These are phyloP conservation scores for Colletotrichum graminicola DNA, from an alignment of 2,329 filamentous ascomycete genomes.

Conservation along the genomic window DNA sequence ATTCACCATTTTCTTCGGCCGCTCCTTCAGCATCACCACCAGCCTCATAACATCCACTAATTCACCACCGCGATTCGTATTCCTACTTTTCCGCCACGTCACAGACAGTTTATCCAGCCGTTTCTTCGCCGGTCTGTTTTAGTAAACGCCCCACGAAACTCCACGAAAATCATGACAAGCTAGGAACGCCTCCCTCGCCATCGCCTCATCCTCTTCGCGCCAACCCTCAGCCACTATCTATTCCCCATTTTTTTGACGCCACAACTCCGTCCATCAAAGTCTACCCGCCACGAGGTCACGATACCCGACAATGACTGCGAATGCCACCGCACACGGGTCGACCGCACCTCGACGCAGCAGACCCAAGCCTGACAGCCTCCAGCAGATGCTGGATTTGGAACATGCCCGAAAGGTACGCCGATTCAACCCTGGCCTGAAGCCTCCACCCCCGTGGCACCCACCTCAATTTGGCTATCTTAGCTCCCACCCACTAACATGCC, in stretches of 20 bases:
- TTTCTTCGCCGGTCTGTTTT: neutral
- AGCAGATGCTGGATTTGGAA: constrained; percentile 71
- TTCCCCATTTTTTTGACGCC: constrained; percentile 20
- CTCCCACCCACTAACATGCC: constrained; percentile 37
- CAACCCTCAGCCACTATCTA: constrained; percentile 1
- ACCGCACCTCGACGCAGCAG: constrained; percentile 11
- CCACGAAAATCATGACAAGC: constrained; percentile 24
- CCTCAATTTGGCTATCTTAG: constrained; percentile 32
- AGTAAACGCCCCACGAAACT: constrained; percentile 22
- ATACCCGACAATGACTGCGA: constrained; percentile 29
- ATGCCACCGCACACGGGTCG: constrained; percentile 17
- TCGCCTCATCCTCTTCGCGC: constrained; percentile 19
- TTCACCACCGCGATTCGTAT: constrained; percentile 22
- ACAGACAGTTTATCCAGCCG: neutral
- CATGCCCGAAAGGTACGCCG: constrained; percentile 66
- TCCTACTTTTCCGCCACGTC: constrained; percentile 11
- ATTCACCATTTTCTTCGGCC: constrained; percentile 8
- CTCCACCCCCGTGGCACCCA: constrained; percentile 22
- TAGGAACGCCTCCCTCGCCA: constrained; percentile 23
- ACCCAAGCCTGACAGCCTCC: constrained; percentile 56
- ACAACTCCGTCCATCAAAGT: constrained; percentile 22
- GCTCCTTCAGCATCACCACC: neutral
- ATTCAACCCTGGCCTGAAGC: constrained; percentile 27
- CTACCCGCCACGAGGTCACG: neutral
- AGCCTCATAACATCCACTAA: neutral